Base-by-base conservation (phyloP, 1,139 yeast species). In the Pichia cactophila region DNA sequence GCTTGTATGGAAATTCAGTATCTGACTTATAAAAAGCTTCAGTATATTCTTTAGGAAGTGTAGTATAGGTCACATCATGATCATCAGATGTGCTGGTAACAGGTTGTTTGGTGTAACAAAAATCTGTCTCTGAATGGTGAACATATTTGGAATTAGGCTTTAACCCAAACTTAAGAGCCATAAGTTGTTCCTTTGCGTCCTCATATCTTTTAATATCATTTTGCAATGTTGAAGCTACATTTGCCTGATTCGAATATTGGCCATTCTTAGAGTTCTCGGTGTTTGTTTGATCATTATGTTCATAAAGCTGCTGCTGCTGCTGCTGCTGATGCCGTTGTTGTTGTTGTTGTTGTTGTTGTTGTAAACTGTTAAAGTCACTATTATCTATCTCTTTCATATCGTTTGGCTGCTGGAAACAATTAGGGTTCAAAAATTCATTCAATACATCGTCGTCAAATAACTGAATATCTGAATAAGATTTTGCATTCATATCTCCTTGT, bases 161-260 rank as follows among this genome's bases (percentile, higher is more conserved):
- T 5, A 58, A 70, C 42, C 87, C 87, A 60, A 81, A 81, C 54
- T 79, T 78, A 51, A 81, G 65, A 47, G 77, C 75, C 53, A 80
- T 69, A 28, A 81, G 64, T 53, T 77, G 78, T 39, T 72, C 73
- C 56, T 85, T 69, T 14, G 81, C 73, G 28, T 62, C 57, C 44
- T 79, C 82, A 57, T 74, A 79, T 36, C 61, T 63, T 36, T 68
- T 60, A 20, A 72, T 57, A 46, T 67, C 67, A 37, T 55, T 58
- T 31, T 31, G 33, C 3, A 31, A 31, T 9, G 33, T 14, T 14
- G 38, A 4, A 16, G 38, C 16, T 14, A 33, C 5, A 4, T 23
- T 23, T 31, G 12, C n/a, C 14, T 31, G n/a, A 5, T 31, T 12
- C 7, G n/a, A 5, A 31, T 5, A 10, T 31, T 31, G 35, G 6